phyloP scores from a whole-genome alignment of 768 basidiomycete genomes.

The Calocybe indica region DNA sequence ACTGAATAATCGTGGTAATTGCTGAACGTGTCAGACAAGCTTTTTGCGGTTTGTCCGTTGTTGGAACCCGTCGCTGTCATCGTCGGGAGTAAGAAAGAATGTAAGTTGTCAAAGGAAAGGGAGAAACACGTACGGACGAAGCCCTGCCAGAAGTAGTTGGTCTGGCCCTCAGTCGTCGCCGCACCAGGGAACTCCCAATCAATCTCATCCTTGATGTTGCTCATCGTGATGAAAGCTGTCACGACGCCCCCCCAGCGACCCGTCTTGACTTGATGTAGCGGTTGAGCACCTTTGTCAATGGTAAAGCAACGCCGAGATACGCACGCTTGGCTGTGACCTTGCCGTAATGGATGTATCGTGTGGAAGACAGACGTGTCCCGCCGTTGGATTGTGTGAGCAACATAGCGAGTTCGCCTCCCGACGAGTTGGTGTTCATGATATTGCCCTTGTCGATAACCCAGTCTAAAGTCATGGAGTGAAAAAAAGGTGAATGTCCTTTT shows the following conservation, averaged over 20 bases:
- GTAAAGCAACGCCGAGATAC: constrained; percentile 7
- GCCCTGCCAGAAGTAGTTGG: constrained; percentile 79
- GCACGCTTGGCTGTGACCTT: constrained; percentile 59
- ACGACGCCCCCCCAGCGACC: constrained; percentile 78
- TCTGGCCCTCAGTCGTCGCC: constrained; percentile 59
- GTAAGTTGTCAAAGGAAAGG: not conserved
- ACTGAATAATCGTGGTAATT: constrained; percentile 79
- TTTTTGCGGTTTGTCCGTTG: constrained; percentile 42
- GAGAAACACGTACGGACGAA: constrained; percentile 45
- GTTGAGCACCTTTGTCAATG: not conserved
- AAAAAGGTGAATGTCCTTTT: not conserved
- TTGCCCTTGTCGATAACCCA: constrained; percentile 68
- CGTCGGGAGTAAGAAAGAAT: not conserved
- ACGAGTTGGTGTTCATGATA: constrained; percentile 56
- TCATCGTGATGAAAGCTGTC: constrained; percentile 83
- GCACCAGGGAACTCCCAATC: constrained; percentile 83
- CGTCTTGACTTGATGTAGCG: constrained; percentile 53
- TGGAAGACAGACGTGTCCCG: constrained; percentile 75
- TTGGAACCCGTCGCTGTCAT: constrained; percentile 32
- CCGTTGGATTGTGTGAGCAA: constrained; percentile 64
- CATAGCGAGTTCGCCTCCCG: constrained; percentile 61
- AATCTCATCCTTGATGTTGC: constrained; percentile 78
- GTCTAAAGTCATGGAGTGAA: constrained; percentile 31
- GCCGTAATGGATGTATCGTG: constrained; percentile 80
- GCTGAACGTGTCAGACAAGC: constrained; percentile 54